Evolutionary conservation across 1,139 yeast species (phyloP), one percentile per base, ranked within the genome.

Genomic region (Geotrichum phurueaensis): DNA sequence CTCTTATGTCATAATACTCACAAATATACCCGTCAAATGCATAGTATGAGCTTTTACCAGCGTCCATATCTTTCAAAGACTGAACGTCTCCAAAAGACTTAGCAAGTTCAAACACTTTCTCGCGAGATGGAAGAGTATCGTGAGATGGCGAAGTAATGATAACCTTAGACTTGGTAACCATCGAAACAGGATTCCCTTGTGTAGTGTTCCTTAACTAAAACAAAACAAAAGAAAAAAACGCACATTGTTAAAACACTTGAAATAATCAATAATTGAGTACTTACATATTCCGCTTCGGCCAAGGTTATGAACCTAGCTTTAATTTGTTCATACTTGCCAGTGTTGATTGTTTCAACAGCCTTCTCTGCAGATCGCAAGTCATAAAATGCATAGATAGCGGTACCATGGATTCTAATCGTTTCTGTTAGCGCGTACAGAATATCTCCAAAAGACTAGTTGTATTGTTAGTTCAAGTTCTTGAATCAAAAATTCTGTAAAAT

Each of bases 1-100:
- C 69, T 47, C 78, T 68, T 43, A 75, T 64, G 60, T 77, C 79
- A 61, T 64, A 74, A 63, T 67, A 77, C n/a, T 72, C 73, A 58
- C 78, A 74, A 33, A 67, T 59, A 53, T 69, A 71, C 33, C 58
- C 60, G 13, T 48, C 45, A 29, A 50, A 53, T 13, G 56, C 59
- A 20, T 43, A 33, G 20, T 51, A 36, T 9, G 31, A 48, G 15
- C 18, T 52, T 13, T 39, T 27, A 9, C 33, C 31, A 18, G 61
- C 31, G 13, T 58, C 23, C 33, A 55, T 45, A 25, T 59, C 56
- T 9, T 31, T 20, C 2, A 59, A 52, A 12, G 47, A 47, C n/a
- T 53, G 29, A 13, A 51, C 22, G 2, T 45, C 56, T 31, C 61
- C 61, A 39, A 54, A 52, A 2, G 57, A 55, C 52, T 52, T 48